These are phyloP conservation scores for Phytophthora sojae DNA, from an alignment of 352 stramenopile species.

Conservation along the genomic window DNA sequence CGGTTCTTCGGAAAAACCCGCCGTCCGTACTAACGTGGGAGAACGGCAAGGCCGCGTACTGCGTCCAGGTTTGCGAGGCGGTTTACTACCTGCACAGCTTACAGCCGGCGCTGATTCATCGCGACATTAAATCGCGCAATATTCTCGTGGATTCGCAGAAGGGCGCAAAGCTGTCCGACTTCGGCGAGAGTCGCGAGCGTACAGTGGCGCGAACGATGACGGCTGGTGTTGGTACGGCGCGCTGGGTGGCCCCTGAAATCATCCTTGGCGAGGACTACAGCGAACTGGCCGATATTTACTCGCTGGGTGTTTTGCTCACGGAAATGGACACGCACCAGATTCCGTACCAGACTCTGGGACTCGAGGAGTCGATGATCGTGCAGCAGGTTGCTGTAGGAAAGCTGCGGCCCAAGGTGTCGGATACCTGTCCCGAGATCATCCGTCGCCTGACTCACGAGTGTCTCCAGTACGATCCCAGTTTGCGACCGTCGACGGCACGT, in stretches of 20 bases:
- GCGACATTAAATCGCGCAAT: slow-evolving; percentile 93
- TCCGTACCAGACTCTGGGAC: slow-evolving; percentile 64
- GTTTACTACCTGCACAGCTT: slow-evolving; percentile 91
- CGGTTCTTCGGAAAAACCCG: slow-evolving; percentile 57
- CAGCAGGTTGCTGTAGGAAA: slow-evolving; percentile 84
- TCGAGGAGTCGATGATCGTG: slow-evolving; percentile 86
- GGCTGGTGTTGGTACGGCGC: slow-evolving; percentile 71
- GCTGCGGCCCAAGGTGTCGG: slow-evolving; percentile 76
- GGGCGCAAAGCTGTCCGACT: slow-evolving; percentile 79
- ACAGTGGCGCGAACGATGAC: slow-evolving; percentile 84
- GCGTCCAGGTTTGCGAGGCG: slow-evolving; percentile 81
- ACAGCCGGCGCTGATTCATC: slow-evolving; percentile 90
- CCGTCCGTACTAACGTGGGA: slow-evolving; percentile 63
- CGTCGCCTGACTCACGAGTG: slow-evolving; percentile 81
- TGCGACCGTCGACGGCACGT: slow-evolving; percentile 71
- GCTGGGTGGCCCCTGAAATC: slow-evolving; percentile 82
- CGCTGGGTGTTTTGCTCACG: slow-evolving; percentile 72
- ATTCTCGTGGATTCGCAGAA: slow-evolving; percentile 86
- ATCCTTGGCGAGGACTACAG: slow-evolving; percentile 83
- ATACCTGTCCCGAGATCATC: slow-evolving; percentile 82
- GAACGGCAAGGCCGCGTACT: slow-evolving; percentile 74
- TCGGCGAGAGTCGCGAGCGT: slow-evolving; percentile 78
- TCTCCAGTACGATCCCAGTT: slow-evolving; percentile 78
- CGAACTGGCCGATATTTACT: slow-evolving; percentile 79
- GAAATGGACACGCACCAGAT: slow-evolving; percentile 81